Conservation (phyloP, 1,284 basidiomycete genomes). For the Ustilago shanxiensis region DNA sequence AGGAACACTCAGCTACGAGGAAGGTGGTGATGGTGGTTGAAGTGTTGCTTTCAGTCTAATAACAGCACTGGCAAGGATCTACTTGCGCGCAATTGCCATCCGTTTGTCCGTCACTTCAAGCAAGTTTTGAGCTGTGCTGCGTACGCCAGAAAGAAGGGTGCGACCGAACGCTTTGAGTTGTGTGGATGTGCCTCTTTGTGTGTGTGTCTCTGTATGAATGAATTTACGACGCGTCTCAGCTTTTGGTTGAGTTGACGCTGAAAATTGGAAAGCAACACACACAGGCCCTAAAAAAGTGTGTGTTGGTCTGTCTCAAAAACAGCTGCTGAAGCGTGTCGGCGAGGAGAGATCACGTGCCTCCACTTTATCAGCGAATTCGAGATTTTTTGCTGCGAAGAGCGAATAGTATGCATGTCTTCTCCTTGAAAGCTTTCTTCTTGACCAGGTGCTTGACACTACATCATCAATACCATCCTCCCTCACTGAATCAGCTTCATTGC, state of each 20-base stretch:
- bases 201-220: constrained; percentile 8
- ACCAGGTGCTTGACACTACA: too few relatives aligned
- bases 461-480: background rate
- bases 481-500: background rate
- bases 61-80: too few relatives aligned
- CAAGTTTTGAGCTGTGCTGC: background rate
- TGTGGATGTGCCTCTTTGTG: too few relatives aligned
- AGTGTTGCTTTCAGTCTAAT: background rate
- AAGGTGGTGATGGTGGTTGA: constrained; percentile 1
- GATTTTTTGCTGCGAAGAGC: constrained; percentile 20
- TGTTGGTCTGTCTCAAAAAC: constrained; percentile 30
- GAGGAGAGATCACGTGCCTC: constrained; percentile 39
- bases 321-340: constrained; percentile 25
- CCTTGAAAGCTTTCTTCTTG: background rate
- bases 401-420: constrained; percentile 12
- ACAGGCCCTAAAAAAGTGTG: constrained; percentile 6
- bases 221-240: constrained; percentile 7
- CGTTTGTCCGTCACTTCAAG: background rate
- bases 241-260: background rate
- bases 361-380: constrained; percentile 20
- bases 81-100: background rate
- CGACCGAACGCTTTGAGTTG: background rate
- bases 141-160: background rate
- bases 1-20: too few relatives aligned
- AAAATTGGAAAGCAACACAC: constrained; percentile 16